Evolutionary conservation across 2,329 filamentous ascomycete genomes (phyloP).

Genomic region (Fusarium scirpi): DNA sequence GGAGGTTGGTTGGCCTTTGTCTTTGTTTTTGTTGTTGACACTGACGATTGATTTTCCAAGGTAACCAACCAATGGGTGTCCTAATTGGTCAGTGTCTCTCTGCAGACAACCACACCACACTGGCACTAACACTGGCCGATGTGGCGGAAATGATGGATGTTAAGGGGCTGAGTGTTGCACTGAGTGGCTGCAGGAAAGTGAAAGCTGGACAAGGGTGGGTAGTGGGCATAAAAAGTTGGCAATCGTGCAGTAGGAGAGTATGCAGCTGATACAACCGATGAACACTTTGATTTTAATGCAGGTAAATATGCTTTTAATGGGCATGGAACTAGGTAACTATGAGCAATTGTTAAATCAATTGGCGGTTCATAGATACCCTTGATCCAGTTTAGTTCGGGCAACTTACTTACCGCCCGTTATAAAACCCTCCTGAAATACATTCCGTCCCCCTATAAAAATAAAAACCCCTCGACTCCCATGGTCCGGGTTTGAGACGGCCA

Average conservation of each 20-base stretch:
- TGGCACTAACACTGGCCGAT: conserved; percentile 15
- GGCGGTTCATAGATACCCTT: not conserved
- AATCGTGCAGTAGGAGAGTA: conserved; percentile 19
- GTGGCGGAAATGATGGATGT: conserved; percentile 21
- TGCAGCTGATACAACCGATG: conserved; percentile 23
- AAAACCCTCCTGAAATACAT: conserved; percentile 24
- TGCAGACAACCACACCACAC: not conserved
- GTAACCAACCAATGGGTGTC: conserved; percentile 19
- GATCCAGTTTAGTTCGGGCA: not conserved
- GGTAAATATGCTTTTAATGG: not conserved
- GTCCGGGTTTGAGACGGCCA: conserved; percentile 38
- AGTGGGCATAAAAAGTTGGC: conserved; percentile 25
- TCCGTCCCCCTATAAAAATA: conserved; percentile 3
- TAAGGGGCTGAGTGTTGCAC: conserved; percentile 28
- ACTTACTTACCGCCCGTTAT: conserved; percentile 20
- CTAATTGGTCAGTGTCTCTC: conserved; percentile 18
- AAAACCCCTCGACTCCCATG: conserved; percentile 1
- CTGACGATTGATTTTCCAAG: conserved; percentile 21
- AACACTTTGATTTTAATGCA: not conserved
- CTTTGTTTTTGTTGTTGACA: conserved; percentile 35
- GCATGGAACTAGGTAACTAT: not conserved
- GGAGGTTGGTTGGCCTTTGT: conserved; percentile 31
- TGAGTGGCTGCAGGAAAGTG: conserved; percentile 32
- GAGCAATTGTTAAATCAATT: not conserved
- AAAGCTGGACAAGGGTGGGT: conserved; percentile 17